Evolutionary conservation across 331 rosid genomes (phyloP), one percentile per base, ranked within the genome.

Genomic region (Quercus tomentella): DNA sequence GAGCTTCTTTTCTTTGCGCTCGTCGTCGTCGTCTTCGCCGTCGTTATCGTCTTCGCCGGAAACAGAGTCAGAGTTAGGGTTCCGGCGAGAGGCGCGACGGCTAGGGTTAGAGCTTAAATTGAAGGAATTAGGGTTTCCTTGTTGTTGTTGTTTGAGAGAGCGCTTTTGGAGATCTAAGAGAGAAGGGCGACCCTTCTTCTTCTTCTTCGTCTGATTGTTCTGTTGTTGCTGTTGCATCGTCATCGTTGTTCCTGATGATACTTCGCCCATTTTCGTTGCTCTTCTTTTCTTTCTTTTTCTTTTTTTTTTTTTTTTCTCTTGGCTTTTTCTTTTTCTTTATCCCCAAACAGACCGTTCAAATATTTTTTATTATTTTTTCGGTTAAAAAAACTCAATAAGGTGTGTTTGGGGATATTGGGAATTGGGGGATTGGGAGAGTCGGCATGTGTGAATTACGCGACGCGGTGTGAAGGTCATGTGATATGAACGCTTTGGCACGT

Each of bases 141-240:
- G 79, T 26, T 90, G 91, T 49, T 91, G 97, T 60, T 89, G 75
- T 43, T 84, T 91, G 77, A 95, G 90, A 30, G 88, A 88, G 76
- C 99, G 94, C 67, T 87, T 95, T 89, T 93, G 97, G 79, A 95
- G 98, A 93, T 95, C 99, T 77, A 95, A 82, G 31, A 95, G 99
- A 75, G 99, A 93, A 3, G 99, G 99, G 28, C 99, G 99, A 1
- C 99, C 99, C 85, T 95, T 89, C 78, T 89, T 95, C 97, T 95
- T 95, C 88, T 88, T 89, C 92, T 37, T 92, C 98, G 87, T 89
- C 89, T 93, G 82, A 78, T 89, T 89, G 45, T 41, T 41, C 45
- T 41, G 45, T 7, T 37, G 43, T 37, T 37, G 45, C 95, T 94
- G 93, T 85, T 88, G 89, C 92, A 28, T 92, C 98, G 86, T 94